phyloP scores from a whole-genome alignment of 176 grass and related monocot species.

The Phoenix roebelenii region DNA sequence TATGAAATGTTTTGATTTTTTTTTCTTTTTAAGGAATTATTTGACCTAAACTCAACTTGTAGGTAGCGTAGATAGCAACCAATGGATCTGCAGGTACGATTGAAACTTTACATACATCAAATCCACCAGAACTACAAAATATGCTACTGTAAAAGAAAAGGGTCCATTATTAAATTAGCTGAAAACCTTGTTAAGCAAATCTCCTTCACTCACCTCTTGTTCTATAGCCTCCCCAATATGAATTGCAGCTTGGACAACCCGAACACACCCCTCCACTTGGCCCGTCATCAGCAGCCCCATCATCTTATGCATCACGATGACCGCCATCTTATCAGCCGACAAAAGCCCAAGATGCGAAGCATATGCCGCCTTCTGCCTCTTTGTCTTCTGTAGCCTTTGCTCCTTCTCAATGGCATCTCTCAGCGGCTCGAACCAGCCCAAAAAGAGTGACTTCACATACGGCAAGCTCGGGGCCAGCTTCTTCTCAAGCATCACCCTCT shows the following conservation, averaged over 20 bases:
- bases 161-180: no score
- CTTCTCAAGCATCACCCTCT: constrained; percentile 90
- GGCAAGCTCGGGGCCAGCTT: constrained; percentile 71
- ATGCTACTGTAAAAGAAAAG: no score
- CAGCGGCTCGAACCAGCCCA: constrained; percentile 93
- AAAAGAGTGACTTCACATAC: constrained; percentile 72
- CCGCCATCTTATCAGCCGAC: constrained; percentile 81
- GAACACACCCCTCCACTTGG: constrained; percentile 53
- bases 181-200: no score
- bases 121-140: no score
- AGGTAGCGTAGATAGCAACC: no score
- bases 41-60: no score
- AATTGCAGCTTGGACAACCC: constrained; percentile 57
- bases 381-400: constrained; percentile 43
- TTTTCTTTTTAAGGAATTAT: no score
- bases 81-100: no score
- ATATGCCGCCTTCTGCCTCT: constrained; percentile 55
- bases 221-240: constrained; percentile 74
- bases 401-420: constrained; percentile 66
- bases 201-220: constrained; percentile 43
- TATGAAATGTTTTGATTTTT: no score
- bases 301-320: constrained; percentile 95
- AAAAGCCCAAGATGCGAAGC: constrained; percentile 59
- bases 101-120: no score
- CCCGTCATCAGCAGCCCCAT: constrained; percentile 68